Evolutionary conservation across 2,329 filamentous ascomycete genomes (phyloP), one percentile per base, ranked within the genome.

Genomic region (Xylaria sp.): DNA sequence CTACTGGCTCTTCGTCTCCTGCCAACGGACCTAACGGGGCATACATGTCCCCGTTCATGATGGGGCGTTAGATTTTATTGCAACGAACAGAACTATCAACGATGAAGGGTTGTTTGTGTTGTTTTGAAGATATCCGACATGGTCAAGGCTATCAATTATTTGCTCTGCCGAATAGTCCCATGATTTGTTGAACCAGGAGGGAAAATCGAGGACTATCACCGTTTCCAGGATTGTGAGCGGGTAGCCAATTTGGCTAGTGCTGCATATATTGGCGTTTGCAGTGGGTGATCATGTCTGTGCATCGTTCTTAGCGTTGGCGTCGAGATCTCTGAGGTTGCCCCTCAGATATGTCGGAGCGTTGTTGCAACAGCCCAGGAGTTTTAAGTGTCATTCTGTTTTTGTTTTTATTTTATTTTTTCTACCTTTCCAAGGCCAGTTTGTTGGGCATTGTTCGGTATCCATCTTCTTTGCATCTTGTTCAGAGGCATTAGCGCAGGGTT

Each of bases 291-390:
- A 72, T 74, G 67, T 63, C 70, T 69, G 69, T 74, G 72, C 74
- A 76, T 78, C 72, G 72, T 73, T 78, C 71, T 76, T 73, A 78
- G 77, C 75, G 76, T 75, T 58, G 74, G 76, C 75, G 76, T 76
- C 74, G 73, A 75, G 72, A 75, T 76, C 73, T 70, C 70, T 65
- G 74, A 70, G 75, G 74, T 76, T 74, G 69, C 72, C 23, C 74
- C 72, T 20, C 72, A 59, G 65, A 71, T 65, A 69, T 70, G 65
- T 74, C 73, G 64, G 68, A 65, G 71, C 39, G 74, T 76, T 76
- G 69, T 75, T 72, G 69, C 64, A 70, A 70, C 55, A 72, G 69
- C 70, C 67, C 55, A 54, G 76, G 76, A 76, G 75, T 75, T 78
- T 72, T 74, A 74, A 74, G 74, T 75, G 72, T 76, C 70, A 71